Evolutionary conservation across 768 basidiomycete genomes (phyloP).

Genomic region (Mycena olivaceomarginata): DNA sequence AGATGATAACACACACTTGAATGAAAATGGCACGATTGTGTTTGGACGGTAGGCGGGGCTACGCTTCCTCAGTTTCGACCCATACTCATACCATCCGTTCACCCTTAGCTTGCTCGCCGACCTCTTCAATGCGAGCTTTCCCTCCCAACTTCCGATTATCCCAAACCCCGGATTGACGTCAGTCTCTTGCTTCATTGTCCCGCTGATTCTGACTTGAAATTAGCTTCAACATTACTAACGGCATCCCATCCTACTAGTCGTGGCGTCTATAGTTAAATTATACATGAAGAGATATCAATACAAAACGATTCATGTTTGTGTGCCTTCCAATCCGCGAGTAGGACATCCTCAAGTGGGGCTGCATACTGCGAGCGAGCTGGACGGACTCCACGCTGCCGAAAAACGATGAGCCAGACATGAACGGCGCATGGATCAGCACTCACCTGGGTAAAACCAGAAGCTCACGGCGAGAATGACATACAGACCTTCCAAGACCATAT

Average conservation of each 20-base stretch:
- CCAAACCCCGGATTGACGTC: slow-evolving; percentile 56
- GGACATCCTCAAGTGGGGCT: neutral
- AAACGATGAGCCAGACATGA: slow-evolving; percentile 46
- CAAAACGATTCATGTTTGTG: slow-evolving; percentile 28
- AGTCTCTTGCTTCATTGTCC: neutral
- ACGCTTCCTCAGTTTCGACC: neutral
- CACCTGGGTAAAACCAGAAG: slow-evolving; percentile 83
- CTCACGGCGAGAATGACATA: slow-evolving; percentile 84
- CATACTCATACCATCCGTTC: slow-evolving; percentile 5
- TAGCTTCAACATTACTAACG: slow-evolving; percentile 59
- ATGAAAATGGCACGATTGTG: slow-evolving; percentile 62
- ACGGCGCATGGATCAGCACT: slow-evolving; percentile 26
- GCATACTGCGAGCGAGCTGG: slow-evolving; percentile 29
- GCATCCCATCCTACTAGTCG: slow-evolving; percentile 59
- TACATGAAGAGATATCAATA: slow-evolving; percentile 27
- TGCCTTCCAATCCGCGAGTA: neutral
- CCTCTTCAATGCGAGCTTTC: slow-evolving; percentile 58
- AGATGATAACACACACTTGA: slow-evolving; percentile 63
- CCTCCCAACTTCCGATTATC: slow-evolving; percentile 58
- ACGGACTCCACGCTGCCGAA: slow-evolving; percentile 21
- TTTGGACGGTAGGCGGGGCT: slow-evolving; percentile 57
- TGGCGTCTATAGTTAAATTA: neutral
- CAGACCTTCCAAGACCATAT: slow-evolving; percentile 62
- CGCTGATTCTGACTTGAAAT: neutral
- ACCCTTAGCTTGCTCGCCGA: slow-evolving; percentile 62